phyloP scores from a whole-genome alignment of 2,329 filamentous ascomycete genomes.

The Cladosporium oxysporum region DNA sequence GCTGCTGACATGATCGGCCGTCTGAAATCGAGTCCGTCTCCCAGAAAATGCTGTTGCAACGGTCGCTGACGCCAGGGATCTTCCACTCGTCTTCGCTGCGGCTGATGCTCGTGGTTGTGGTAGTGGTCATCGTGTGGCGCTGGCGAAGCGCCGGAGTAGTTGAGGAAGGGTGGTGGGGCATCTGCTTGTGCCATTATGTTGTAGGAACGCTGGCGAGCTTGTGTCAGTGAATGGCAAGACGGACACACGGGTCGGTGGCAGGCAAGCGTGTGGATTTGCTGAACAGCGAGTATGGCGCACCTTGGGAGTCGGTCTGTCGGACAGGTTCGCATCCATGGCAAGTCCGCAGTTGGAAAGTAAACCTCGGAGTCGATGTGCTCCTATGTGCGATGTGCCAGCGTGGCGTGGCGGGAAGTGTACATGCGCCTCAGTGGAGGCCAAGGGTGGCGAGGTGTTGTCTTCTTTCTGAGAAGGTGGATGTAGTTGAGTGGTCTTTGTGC shows the following conservation, averaged over 20 bases:
- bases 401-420: not conserved
- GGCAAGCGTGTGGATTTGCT: not conserved
- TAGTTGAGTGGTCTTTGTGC: not conserved
- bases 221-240: not conserved
- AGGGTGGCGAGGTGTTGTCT: not conserved
- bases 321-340: conserved; percentile 3
- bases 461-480: not conserved
- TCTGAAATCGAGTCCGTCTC: conserved; percentile 59
- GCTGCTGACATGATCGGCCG: conserved; percentile 48
- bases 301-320: conserved; percentile 1
- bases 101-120: conserved; percentile 34
- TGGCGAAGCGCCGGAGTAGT: conserved; percentile 14
- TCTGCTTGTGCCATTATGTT: conserved; percentile 24
- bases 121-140: conserved; percentile 32
- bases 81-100: conserved; percentile 33
- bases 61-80: conserved; percentile 27
- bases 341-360: not conserved
- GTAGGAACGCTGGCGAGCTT: conserved; percentile 20
- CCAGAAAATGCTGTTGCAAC: conserved; percentile 41
- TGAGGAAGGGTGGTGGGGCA: conserved; percentile 22
- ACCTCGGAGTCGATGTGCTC: not conserved
- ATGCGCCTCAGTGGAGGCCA: not conserved
- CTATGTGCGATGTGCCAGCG: not conserved
- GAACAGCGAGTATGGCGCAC: not conserved
- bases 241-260: not conserved